These are phyloP conservation scores for Castanea sativa DNA, from an alignment of 306 rosid species.

Conservation along the genomic window DNA sequence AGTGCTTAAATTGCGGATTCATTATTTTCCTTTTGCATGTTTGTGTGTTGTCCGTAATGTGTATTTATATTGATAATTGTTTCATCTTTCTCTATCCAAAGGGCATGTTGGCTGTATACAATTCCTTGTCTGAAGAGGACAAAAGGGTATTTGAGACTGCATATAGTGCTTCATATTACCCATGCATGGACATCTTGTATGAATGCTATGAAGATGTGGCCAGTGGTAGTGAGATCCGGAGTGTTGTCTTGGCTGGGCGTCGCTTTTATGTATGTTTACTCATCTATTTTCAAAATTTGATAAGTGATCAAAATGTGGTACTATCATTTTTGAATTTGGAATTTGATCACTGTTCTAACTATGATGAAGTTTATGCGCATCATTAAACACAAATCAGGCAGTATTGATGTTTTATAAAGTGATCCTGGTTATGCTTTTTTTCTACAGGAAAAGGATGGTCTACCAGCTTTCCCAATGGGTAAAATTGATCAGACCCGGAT, in stretches of 20 bases:
- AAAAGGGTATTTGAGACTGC: slow-evolving; percentile 87
- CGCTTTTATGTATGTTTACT: slow-evolving; percentile 70
- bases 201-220: slow-evolving; percentile 98
- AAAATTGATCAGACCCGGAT: slow-evolving; percentile 95
- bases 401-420: neutral
- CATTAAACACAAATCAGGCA: neutral
- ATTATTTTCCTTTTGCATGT: neutral
- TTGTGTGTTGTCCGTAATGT: neutral
- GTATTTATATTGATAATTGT: slow-evolving; percentile 10
- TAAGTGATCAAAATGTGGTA: neutral
- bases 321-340: neutral
- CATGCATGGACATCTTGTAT: slow-evolving; percentile 96
- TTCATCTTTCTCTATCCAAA: slow-evolving; percentile 17
- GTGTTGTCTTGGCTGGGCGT: slow-evolving; percentile 98
- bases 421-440: slow-evolving; percentile 5
- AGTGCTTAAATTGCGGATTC: slow-evolving; percentile 4
- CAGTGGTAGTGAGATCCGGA: slow-evolving; percentile 86
- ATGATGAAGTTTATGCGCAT: neutral
- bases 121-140: slow-evolving; percentile 68
- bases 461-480: slow-evolving; percentile 98
- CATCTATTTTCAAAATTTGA: neutral
- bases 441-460: slow-evolving; percentile 93
- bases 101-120: slow-evolving; percentile 93
- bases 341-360: neutral
- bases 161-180: slow-evolving; percentile 91